phyloP scores from a whole-genome alignment of 1,284 basidiomycete species.

The Clitocybe nebularis region DNA sequence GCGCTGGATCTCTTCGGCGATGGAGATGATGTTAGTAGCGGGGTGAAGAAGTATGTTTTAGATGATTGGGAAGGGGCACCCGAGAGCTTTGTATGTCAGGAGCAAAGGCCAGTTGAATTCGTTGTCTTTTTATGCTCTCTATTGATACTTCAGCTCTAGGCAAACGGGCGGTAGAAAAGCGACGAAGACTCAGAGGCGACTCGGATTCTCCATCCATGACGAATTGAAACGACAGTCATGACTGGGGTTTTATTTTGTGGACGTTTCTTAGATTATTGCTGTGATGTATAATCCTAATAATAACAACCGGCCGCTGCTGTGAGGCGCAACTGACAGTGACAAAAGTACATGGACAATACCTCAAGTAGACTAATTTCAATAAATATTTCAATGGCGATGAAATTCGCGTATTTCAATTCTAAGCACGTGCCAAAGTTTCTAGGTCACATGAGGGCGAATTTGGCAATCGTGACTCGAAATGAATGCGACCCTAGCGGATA shows the following conservation, averaged over 20 bases:
- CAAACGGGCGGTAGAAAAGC: conserved; percentile 88
- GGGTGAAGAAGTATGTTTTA: conserved; percentile 69
- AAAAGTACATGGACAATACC: too few species aligned
- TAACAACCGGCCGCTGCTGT: too few species aligned
- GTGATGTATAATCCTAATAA: conserved; percentile 2
- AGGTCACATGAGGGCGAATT: background rate
- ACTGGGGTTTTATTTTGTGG: background rate
- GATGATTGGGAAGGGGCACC: conserved; percentile 94
- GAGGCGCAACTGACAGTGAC: too few species aligned
- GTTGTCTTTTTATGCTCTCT: conserved; percentile 9
- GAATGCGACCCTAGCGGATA: too few species aligned
- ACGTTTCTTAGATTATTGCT: background rate
- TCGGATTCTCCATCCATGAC: conserved; percentile 82
- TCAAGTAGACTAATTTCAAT: too few species aligned
- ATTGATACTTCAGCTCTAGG: conserved; percentile 37
- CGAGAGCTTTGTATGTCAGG: conserved; percentile 94
- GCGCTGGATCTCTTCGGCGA: conserved; percentile 89
- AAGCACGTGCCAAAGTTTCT: too few species aligned
- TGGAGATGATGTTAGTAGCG: conserved; percentile 48
- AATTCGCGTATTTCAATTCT: too few species aligned
- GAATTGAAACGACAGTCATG: conserved; percentile 42
- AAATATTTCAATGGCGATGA: too few species aligned
- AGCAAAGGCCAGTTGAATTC: conserved; percentile 62
- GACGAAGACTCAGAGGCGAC: conserved; percentile 83
- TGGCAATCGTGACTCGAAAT: background rate